phyloP scores from a whole-genome alignment of 148 eudicot species.

The Rhododendron ferrugineum region DNA sequence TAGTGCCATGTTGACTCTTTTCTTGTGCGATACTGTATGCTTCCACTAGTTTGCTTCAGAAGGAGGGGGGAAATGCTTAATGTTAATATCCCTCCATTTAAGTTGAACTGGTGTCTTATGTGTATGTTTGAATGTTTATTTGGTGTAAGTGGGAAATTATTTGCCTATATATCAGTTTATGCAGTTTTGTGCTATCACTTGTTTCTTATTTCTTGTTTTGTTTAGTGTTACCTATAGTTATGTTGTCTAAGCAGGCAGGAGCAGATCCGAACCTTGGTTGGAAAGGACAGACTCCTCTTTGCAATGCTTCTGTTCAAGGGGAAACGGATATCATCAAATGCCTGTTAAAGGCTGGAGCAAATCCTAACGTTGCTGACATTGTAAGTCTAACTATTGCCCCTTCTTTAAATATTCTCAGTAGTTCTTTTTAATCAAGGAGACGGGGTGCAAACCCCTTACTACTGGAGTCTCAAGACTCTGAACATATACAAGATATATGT shows the following conservation, averaged over 20 bases:
- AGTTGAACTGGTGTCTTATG: neutral
- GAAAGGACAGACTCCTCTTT: neutral
- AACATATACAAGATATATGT: neutral
- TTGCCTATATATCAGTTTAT: neutral
- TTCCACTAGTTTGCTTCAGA: neutral
- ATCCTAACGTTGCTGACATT: constrained; percentile 6
- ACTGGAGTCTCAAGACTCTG: neutral
- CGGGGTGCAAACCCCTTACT: neutral
- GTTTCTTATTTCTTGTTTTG: neutral
- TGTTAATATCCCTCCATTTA: neutral
- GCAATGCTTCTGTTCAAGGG: neutral
- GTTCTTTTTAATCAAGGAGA: neutral
- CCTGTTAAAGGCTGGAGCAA: constrained; percentile 21
- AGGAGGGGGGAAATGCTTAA: neutral
- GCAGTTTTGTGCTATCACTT: neutral
- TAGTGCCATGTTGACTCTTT: neutral
- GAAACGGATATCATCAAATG: constrained; percentile 11
- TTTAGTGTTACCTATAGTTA: neutral
- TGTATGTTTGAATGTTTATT: neutral
- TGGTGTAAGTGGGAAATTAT: neutral
- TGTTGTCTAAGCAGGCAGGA: neutral
- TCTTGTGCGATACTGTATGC: neutral
- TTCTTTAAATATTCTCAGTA: neutral
- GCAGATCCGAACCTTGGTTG: neutral
- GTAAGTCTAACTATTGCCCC: neutral